Base-by-base conservation (phyloP, 345 rosid species). In the Arabis alpina region DNA sequence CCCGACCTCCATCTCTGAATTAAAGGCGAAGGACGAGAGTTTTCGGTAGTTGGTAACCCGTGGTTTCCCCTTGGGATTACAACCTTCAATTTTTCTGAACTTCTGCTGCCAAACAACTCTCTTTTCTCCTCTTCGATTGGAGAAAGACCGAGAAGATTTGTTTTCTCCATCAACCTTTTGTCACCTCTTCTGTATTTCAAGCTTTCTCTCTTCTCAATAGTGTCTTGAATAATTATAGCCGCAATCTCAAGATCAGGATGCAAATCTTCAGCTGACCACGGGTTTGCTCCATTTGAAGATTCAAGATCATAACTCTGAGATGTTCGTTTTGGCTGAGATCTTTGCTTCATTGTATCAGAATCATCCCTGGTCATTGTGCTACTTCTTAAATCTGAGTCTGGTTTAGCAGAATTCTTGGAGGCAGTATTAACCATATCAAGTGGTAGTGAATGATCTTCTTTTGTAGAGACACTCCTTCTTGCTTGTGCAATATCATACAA, bases 1-100 rank as follows among this genome's bases (percentile, higher is more conserved):
- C 99, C 97, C 3, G 74, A 65, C 57, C 97, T 92, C 97, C 97
- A 95, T 76, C 99, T 80, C 63, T 90, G 84, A 28, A 89, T 88
- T 80, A 95, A 77, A 13, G 96, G 82, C 5, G 86, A 88, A 61
- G 97, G 98, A 57, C 88, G 86, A 13, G 2, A 40, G 71, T 75
- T 77, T 60, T 82, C 83, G 37, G 68, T 66, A 58, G 40, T 73
- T 5, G 99, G 97, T 72, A 86, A 69, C 60, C 99, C 80, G 13
- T 95, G 99, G 79, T 83, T 83, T 71, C 97, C 98, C 15, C 81
- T 76, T 12, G 98, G 97, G 76, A 95, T 74, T 25, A 90, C 79
- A 68, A 90, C 94, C 68, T 82, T 85, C 64, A 95, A 64, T 36
- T 72, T 77, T 13, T 70, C 79, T 11, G 75, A 69, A 34, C 61